Evolutionary conservation across 352 stramenopile genomes (phyloP), one percentile per base, ranked within the genome.

Genomic region (Aphanomyces stellatus): DNA sequence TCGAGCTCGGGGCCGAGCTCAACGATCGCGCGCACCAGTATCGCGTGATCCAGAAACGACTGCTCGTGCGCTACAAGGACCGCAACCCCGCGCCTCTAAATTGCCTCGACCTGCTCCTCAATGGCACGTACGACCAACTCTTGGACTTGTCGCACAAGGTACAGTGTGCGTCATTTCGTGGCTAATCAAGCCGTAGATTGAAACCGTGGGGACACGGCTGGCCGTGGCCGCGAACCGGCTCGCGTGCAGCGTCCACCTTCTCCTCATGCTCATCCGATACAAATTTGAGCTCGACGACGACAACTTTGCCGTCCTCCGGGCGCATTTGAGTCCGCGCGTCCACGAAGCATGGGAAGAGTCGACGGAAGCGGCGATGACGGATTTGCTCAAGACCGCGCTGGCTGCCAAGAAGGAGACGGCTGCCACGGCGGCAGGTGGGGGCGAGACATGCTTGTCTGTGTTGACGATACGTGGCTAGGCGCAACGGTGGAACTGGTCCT

Each of bases 21-120:
- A 96, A 96, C 57, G 85, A 96, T 68, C 80, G 82, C 31, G 81
- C 84, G 13, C 86, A 95, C 56, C 83, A 96, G 69, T 96, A 91
- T 69, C 84, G 89, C 22, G 75, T 96, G 25, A 87, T 97, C 33
- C 80, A 97, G 65, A 97, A 96, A 73, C 86, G 88, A 2, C 69
- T 97, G 33, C 73, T 97, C 3, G 84, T 94, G 40, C 85, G 88
- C 31, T 97, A 93, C 76, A 96, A 95, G 69, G 86, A 96, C 71
- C 78, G 85, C 24, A 96, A 87, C 68, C 88, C 89, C 0, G 75
- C 87, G 15, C 71, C 87, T 11, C 72, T 97, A 24, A 77, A 91
- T 30, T 88, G 76, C 27, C 68, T 97, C 8, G 89, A 97, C 57
- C 73, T 90, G 42, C 73, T 97, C 43, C 75, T 95, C 31, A 76